phyloP scores from a whole-genome alignment of 148 eudicot genomes.

The Persicaria maculosa region DNA sequence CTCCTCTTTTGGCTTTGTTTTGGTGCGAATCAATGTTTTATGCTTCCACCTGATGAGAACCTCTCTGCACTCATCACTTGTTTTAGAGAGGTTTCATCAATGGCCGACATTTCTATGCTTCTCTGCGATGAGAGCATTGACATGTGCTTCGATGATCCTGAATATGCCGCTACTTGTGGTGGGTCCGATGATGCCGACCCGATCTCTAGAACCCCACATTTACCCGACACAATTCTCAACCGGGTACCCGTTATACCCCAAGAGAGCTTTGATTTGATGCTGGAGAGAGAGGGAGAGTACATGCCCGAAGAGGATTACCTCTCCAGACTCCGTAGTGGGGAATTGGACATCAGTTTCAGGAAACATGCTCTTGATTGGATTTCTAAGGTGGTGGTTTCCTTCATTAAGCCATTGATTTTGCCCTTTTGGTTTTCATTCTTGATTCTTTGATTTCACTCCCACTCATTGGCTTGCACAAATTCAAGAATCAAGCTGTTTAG shows the following conservation, averaged over 20 bases:
- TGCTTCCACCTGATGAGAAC: too few species aligned
- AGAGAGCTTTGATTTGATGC: conserved; percentile 41
- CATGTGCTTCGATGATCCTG: conserved; percentile 48
- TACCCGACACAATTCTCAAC: conserved; percentile 24
- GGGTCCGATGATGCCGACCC: conserved; percentile 12
- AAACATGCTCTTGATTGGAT: conserved; percentile 79
- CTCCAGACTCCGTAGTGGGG: conserved; percentile 47
- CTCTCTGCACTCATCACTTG: too few species aligned
- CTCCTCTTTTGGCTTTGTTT: too few species aligned
- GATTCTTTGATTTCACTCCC: neutral
- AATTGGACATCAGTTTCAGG: conserved; percentile 45
- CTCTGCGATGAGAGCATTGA: conserved; percentile 43
- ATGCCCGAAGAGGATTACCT: conserved; percentile 65
- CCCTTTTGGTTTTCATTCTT: neutral
- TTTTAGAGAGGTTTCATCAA: neutral
- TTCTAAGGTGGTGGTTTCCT: conserved; percentile 41
- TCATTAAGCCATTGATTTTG: neutral
- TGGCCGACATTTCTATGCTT: conserved; percentile 18
- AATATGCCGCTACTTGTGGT: conserved; percentile 7
- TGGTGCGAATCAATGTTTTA: too few species aligned
- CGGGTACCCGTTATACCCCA: conserved; percentile 32
- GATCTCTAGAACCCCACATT: neutral
- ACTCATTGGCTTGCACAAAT: too few species aligned
- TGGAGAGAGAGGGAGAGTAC: conserved; percentile 45
- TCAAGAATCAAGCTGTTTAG: neutral